phyloP scores from a whole-genome alignment of 371 early-diverging fungal genomes.

The Mucor lusitanicus region DNA sequence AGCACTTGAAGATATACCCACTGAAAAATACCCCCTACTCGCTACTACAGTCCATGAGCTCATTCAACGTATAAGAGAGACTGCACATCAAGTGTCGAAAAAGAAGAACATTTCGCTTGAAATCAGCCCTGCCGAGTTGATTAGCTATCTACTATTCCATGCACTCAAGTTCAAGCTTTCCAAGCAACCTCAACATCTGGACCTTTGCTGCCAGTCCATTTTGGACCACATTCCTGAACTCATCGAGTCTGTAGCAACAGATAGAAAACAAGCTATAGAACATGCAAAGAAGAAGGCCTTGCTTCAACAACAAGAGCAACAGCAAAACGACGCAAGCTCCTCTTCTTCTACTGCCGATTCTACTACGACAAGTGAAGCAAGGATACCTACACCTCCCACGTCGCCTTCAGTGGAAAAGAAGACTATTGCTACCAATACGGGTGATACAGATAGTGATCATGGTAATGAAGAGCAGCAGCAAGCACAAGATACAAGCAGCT shows the following conservation, averaged over 20 bases:
- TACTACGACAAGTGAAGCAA: background rate
- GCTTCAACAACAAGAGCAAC: background rate
- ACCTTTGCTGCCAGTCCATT: conserved; percentile 12
- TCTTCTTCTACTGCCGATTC: background rate
- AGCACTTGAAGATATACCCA: conserved; percentile 8
- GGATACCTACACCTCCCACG: conserved; percentile 13
- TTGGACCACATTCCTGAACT: conserved; percentile 16
- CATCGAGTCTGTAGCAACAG: conserved; percentile 9
- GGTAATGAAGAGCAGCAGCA: background rate
- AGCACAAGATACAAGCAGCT: background rate
- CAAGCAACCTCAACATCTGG: background rate
- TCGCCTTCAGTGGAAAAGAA: conserved; percentile 14
- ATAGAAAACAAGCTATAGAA: conserved; percentile 27
- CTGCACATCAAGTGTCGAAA: background rate
- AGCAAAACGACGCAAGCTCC: background rate
- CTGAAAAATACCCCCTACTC: conserved; percentile 9
- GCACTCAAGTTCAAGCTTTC: conserved; percentile 11
- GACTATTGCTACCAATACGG: background rate
- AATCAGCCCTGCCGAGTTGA: conserved; percentile 44
- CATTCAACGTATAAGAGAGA: conserved; percentile 8
- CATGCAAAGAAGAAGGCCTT: conserved; percentile 14
- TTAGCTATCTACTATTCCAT: conserved; percentile 20
- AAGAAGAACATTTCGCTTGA: conserved; percentile 11
- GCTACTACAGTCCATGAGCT: conserved; percentile 3
- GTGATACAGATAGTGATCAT: background rate